Conservation (phyloP, 75 land plant genomes). For the Chamaecyparis obtusa region DNA sequence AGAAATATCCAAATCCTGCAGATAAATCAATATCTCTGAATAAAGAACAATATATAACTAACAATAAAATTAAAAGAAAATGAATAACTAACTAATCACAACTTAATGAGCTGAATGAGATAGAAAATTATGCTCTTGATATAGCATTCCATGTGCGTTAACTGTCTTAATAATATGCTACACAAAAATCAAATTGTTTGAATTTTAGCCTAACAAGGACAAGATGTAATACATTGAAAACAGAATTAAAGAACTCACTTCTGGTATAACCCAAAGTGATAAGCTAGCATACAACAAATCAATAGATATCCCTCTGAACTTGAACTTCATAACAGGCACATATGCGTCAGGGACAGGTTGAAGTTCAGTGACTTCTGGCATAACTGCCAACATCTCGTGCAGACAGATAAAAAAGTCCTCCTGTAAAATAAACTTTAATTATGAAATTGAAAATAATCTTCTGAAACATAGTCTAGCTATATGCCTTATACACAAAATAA, state of each 20-base stretch:
- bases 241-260: conserved; percentile 14
- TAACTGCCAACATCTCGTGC: conserved; percentile 28
- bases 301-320: conserved; percentile 49
- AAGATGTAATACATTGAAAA: not conserved
- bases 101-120: not conserved
- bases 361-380: conserved; percentile 44
- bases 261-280: conserved; percentile 44
- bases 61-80: too few species aligned
- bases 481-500: not conserved
- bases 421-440: conserved; percentile 10
- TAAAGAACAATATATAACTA: too few species aligned
- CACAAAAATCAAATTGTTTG: not conserved
- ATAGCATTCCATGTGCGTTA: not conserved
- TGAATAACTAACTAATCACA: not conserved
- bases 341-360: conserved; percentile 59
- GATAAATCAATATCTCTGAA: not conserved
- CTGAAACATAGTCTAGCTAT: not conserved
- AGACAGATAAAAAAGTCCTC: conserved; percentile 43
- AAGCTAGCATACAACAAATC: conserved; percentile 52
- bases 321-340: conserved; percentile 53
- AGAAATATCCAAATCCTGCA: conserved; percentile 49
- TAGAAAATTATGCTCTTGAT: not conserved
- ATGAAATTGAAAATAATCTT: not conserved
- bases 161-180: not conserved
- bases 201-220: too few species aligned